Evolutionary conservation across 2,329 filamentous ascomycete species (phyloP).

Genomic region (Sporothrix inflata): DNA sequence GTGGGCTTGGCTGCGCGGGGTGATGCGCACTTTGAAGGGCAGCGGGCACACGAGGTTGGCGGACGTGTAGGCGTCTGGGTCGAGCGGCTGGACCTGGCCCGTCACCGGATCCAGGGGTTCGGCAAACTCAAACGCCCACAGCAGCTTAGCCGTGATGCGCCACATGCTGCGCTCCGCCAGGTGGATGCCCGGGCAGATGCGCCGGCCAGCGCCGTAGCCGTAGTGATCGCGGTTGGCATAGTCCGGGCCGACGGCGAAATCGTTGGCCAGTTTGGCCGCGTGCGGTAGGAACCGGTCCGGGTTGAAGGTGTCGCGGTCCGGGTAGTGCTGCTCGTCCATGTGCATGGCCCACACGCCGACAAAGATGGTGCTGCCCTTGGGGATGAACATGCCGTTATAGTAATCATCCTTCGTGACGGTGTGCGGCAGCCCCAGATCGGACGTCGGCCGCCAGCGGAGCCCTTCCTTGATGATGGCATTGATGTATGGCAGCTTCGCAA

Average conservation of each 20-base stretch:
- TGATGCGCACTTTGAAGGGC: constrained; percentile 1
- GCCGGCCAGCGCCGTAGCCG: not conserved
- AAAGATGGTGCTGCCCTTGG: not conserved
- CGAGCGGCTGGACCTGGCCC: not conserved
- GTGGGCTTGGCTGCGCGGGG: not conserved
- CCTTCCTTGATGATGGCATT: not conserved
- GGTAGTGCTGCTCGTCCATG: not conserved
- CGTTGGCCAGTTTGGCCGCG: not conserved
- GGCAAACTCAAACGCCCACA: not conserved
- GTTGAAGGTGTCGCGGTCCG: not conserved
- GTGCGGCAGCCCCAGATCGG: not conserved
- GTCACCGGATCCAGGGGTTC: not conserved
- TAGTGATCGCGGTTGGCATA: not conserved
- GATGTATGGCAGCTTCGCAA: not conserved
- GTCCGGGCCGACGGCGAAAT: not conserved
- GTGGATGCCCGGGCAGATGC: not conserved
- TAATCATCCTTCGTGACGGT: not conserved
- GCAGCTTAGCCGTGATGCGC: not conserved
- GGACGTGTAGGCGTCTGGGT: not conserved
- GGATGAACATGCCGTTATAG: constrained; percentile 1
- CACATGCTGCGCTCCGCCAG: not conserved
- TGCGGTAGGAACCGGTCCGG: not conserved
- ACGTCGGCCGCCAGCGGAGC: not conserved
- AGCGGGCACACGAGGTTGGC: constrained; percentile 4
- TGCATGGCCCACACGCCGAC: not conserved